Evolutionary conservation across 108 stramenopile species (phyloP), one percentile per base, ranked within the genome.

Genomic region (Conticribra guillardii): DNA sequence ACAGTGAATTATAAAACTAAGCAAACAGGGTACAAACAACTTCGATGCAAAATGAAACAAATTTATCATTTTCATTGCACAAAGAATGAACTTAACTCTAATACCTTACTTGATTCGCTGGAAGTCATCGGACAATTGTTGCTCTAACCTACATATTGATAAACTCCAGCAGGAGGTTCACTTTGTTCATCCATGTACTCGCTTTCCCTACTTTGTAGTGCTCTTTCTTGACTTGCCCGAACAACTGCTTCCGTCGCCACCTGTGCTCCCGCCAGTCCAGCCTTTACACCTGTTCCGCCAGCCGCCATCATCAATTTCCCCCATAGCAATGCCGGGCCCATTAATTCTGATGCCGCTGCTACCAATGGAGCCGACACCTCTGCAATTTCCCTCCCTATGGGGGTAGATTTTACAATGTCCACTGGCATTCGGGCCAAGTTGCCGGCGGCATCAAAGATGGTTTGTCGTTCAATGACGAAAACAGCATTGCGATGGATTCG

Each of bases 381-480:
- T 7, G 51, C 60, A 11, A 83, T 76, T 8, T 76, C 76, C 32
- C 62, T 76, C 41, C 93, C 93, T 5, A 91, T 17, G 0, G 90
- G 84, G 14, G 90, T 89, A 11, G 84, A 85, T 37, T 89, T 50
- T 16, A 89, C 67, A 15, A 88, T 63, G 60, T 94, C 93, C 30
- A 83, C 86, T 0, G 93, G 93, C 5, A 81, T 16, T 68, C 89
- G 72, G 3, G 87, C 93, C 18, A 91, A 54, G 47, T 89, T 81
- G 9, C 86, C 62, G 3, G 83, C 84, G 1, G 71, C 84, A 67
- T 94, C 93, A 9, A 90, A 44, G 15, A 91, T 19, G 23, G 88
- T 94, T 26, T 73, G 82, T 41, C 93, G 84, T 75, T 94, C 93
- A 76, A 94, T 87, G 33, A 94, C 93, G 80, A 94, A 94, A 15